Base-by-base conservation (phyloP, 306 rosid species). In the Lathyrus tuberosus region DNA sequence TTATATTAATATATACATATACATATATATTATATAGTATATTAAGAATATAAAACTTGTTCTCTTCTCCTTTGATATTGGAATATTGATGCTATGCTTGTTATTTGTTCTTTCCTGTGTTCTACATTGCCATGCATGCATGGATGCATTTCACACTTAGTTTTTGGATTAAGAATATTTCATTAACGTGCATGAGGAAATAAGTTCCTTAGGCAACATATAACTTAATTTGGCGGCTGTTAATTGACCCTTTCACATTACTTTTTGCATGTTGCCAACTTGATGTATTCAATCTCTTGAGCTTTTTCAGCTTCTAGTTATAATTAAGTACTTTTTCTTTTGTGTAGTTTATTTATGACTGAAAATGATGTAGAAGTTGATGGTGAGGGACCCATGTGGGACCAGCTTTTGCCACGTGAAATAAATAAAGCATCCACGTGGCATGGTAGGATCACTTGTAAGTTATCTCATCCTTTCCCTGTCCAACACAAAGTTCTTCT, bases 401-500 rank as follows among this genome's bases (percentile, higher is more conserved):
- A 68, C 89, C 88, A 79, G 80, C 73, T 81, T 77, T 89, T 47
- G 84, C 84, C 96, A 86, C 81, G 84, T 89, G 91, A 89, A 82
- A 2, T 24, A 63, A 63, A 40, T 7, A 56, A 86, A 51, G 79
- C 4, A 52, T 79, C 86, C 72, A 86, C 89, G 82, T 47, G 84
- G 89, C 88, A 67, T 11, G 76, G 77, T 49, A 67, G 91, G 87
- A 83, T 84, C 47, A 80, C 82, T 76, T 80, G 84, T 66, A 72
- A 58, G 86, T 61, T 70, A 73, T 60, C 69, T 54, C 67, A 83
- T 83, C 72, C 85, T 78, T 75, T 87, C 59, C 76, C 77, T 14
- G 12, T 71, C 58, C 49, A 24, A 58, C 35, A 38, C 14, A 31
- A 35, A 35, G 40, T 35, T 35, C 40, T 35, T 35, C 28, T 61